Evolutionary conservation across 257 asterid genomes (phyloP), one percentile per base, ranked within the genome.

Genomic region (Nemophila menziesii): DNA sequence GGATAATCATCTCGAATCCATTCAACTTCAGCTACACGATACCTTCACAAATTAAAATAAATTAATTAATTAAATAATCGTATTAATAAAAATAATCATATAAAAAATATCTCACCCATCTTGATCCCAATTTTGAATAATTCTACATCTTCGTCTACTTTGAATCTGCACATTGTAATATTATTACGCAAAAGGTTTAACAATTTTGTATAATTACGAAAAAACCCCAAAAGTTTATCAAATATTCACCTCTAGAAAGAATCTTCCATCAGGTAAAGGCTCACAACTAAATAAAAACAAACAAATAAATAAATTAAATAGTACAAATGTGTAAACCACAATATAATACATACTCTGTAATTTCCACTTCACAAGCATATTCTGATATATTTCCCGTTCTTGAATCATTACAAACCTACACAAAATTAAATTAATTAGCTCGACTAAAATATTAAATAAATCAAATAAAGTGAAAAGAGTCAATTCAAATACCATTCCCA

Each of bases 251-350:
- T 90, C 96, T 40, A 90, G 70, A 69, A 79, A 85, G 73, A 90
- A 90, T 51, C 99, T 92, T 10, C 96, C 96, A 66, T 90, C 99
- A 44, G 96, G 92, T 63, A 90, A 94, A 56, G 96, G 96, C 64
- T 90, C 99, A 43, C 94, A 90, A 50, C 99, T 90, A 77, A 82
- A 77, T 51, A 64, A 62, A 60, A 64, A 64, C 52, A 17, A 49
- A 40, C 55, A 55, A 29, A 22, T 14, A 20, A 24, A 9, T 41
- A 46, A 45, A 60, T 49, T 51, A 52, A 49, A 16, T 19, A 45
- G 20, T 51, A 21, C 23, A 17, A 11, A 21, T 21, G 8, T 22
- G 12, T 47, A 11, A 33, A 17, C 7, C n/a, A 19, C 20, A 45
- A 23, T 21, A 43, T 34, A 46, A 37, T 49, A 75, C 92, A 33